Evolutionary conservation across 768 basidiomycete species (phyloP), one percentile per base, ranked within the genome.

Genomic region (Russula emetica): DNA sequence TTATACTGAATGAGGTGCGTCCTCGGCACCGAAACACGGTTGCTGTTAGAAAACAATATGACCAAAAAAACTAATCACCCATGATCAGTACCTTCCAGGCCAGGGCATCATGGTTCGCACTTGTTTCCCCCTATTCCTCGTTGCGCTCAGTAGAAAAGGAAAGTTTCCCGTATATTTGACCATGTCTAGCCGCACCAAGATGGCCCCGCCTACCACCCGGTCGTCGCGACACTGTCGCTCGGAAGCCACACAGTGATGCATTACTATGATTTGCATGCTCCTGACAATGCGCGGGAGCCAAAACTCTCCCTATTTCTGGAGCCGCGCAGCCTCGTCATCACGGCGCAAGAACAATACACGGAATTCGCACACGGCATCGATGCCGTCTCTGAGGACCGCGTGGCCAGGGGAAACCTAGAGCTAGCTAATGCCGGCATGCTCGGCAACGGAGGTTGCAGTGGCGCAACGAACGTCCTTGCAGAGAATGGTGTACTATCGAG

Each of bases 221-320:
- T 88, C 5, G 94, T 97, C 1, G 88, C 92, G 1, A 97, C 95
- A n/a, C 76, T 98, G 55, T 94, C 94, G 16, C 76, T 97, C 62
- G 87, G 88, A 47, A 90, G 92, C 1, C 92, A 94, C 73, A 78
- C 88, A 2, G 78, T 92, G 61, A 87, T 98, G 68, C 82, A 93
- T 74, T 90, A 96, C 71, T 92, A 92, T 71, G 80, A 79, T 58
- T 69, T 79, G n/a, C 85, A 93, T 64, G 81, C n/a, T 4, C 11
- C 9, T 13, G 45, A 11, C n/a, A 47, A n/a, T 47, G 22, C 88
- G 59, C 79, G 80, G 45, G 76, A 71, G 10, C 92, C 93, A 2
- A 74, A 86, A 28, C 76, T 90, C 24, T 87, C 90, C 4, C 72
- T 96, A 14, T 77, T 95, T 26, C 80, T 98, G 65, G 91, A 97